Conservation (phyloP, 2,329 filamentous ascomycete species). For the Diaporthe aspalathi region DNA sequence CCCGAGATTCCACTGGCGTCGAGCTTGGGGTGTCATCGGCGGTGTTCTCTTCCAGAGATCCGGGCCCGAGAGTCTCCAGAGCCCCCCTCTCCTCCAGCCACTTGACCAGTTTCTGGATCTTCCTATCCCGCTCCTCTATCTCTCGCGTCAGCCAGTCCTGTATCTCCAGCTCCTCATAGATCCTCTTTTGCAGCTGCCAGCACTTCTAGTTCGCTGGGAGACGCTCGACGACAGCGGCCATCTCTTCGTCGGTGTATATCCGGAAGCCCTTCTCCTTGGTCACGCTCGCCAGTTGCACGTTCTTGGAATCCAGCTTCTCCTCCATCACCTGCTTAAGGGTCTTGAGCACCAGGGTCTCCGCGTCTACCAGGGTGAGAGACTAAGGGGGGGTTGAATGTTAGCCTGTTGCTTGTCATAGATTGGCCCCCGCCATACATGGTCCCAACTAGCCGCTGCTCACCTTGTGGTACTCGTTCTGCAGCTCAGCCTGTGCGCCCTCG, state of each 20-base stretch:
- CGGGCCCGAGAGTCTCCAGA: too few species aligned
- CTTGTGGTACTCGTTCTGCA: constrained; percentile 99
- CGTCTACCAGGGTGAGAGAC: constrained; percentile 91
- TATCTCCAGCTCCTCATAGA: neutral
- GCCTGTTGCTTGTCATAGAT: neutral
- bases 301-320: constrained; percentile 99
- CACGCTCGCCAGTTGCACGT: constrained; percentile 96
- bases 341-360: constrained; percentile 95
- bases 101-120: neutral
- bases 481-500: constrained; percentile 95
- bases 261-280: constrained; percentile 98
- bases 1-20: neutral
- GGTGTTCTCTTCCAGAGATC: too few species aligned
- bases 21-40: too few species aligned
- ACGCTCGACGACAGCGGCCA: constrained; percentile 90
- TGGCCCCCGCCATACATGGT: neutral
- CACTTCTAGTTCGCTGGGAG: constrained; percentile 71
- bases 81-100: too few species aligned
- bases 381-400: constrained; percentile 45
- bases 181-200: neutral
- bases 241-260: constrained; percentile 98
- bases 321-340: constrained; percentile 99
- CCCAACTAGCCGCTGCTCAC: constrained; percentile 50
- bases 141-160: neutral
- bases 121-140: neutral